phyloP scores from a whole-genome alignment of 306 rosid genomes.

The Dicorynia guianensis region DNA sequence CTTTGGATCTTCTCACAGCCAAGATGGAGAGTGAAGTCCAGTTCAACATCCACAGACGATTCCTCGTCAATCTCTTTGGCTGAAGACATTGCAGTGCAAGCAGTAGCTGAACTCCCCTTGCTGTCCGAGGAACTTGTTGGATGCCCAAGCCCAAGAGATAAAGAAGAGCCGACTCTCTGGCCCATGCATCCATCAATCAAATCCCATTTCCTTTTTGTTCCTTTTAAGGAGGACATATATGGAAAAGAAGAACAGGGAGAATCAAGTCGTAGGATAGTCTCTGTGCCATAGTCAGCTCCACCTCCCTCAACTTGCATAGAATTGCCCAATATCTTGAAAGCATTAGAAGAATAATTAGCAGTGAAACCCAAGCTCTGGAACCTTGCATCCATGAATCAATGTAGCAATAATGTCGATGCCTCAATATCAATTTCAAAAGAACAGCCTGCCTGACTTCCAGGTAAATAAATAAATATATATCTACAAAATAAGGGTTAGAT shows the following conservation, averaged over 20 bases:
- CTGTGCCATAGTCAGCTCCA: conserved; percentile 56
- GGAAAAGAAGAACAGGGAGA: conserved; percentile 65
- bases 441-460: conserved; percentile 64
- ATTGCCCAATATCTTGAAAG: conserved; percentile 65
- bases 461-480: conserved; percentile 45
- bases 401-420: conserved; percentile 30
- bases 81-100: conserved; percentile 85
- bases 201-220: conserved; percentile 85
- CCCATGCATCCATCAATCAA: conserved; percentile 56
- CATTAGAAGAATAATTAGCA: conserved; percentile 67
- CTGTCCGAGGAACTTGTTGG: conserved; percentile 88
- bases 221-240: conserved; percentile 55
- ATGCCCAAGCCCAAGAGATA: conserved; percentile 82
- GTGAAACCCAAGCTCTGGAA: conserved; percentile 65
- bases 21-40: conserved; percentile 75
- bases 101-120: conserved; percentile 88
- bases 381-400: conserved; percentile 71
- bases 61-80: conserved; percentile 89
- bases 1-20: conserved; percentile 71
- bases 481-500: conserved; percentile 68
- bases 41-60: conserved; percentile 81
- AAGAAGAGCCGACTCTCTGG: conserved; percentile 68
- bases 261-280: conserved; percentile 77
- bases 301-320: conserved; percentile 57
- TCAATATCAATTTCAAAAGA: conserved; percentile 45